Base-by-base conservation (phyloP, 805 yeast species). In the Yarrowia sp. region DNA sequence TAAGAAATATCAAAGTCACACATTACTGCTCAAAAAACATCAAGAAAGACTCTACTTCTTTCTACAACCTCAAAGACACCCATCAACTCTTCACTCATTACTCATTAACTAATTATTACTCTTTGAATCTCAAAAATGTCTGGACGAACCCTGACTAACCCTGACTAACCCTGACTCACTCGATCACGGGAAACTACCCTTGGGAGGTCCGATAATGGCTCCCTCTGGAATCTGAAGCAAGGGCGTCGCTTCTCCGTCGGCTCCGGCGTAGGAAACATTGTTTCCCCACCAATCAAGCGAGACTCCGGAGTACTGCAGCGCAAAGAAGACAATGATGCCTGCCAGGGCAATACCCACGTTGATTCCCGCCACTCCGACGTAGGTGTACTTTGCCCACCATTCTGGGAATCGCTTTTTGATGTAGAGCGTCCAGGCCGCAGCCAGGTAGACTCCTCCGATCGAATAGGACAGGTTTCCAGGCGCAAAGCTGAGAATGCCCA, bases 261-360 rank as follows among this genome's bases (percentile, higher is more conserved):
- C 65, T 9, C 65, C 65, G 1, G 1, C 69, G 15, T 61, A 67
- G 2, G 69, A 49, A 15, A 70, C 72, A 6, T 63, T 68, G 58
- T 84, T 84, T 1, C 86, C 86, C 86, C 86, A 83, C 85, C 86
- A 83, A 24, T 76, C 68, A 0, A 81, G 9, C 70, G 71, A 24
- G 9, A 71, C 74, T 14, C 73, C 72, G 8, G 76, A 74, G 66
- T 75, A 79, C 67, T 76, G 79, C 3, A 81, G 80, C 0, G 80
- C 74, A 72, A 82, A 80, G 71, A 83, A 82, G n/a, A 80, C 78
- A 52, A 82, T 63, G 49, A 84, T 73, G 0, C 84, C 84, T 67
- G 83, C 78, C 69, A 82, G 79, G 1, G 85, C 85, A 19, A 81
- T 81, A 0, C 86, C 86, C 1, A 84, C 83, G 6, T 82, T 80